These are phyloP conservation scores for Debaryomyces castellii DNA, from an alignment of 805 yeast genomes.

Conservation along the genomic window DNA sequence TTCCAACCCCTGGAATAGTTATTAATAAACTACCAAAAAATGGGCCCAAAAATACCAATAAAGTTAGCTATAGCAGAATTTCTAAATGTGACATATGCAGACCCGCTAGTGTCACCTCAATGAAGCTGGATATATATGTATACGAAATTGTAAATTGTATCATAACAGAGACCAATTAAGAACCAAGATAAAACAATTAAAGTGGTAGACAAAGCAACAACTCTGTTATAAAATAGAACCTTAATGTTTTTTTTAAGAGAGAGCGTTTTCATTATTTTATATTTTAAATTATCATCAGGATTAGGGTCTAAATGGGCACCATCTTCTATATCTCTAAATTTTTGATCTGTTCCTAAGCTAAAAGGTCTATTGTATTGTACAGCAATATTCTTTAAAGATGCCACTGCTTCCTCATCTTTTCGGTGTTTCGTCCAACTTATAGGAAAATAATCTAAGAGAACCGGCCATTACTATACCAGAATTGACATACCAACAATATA, in stretches of 20 bases:
- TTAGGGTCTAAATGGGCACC: no score
- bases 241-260: constrained; percentile 12
- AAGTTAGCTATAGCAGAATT: constrained; percentile 28
- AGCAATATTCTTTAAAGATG: constrained; percentile 43
- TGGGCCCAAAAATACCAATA: constrained; percentile 28
- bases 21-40: constrained; percentile 24
- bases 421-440: constrained; percentile 52
- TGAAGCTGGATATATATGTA: constrained; percentile 46
- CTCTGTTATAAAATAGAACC: constrained; percentile 37
- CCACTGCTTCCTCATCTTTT: constrained; percentile 51
- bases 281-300: no score
- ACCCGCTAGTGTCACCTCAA: constrained; percentile 14
- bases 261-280: constrained; percentile 4
- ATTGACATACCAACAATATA: constrained; percentile 51
- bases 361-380: constrained; percentile 41
- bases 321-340: constrained; percentile 32
- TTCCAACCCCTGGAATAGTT: constrained; percentile 38
- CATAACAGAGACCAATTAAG: constrained; percentile 49
- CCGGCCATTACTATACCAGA: constrained; percentile 45
- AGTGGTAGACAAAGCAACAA: constrained; percentile 40
- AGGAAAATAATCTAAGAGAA: constrained; percentile 31
- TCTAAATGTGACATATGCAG: constrained; percentile 14
- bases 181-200: constrained; percentile 49
- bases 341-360: constrained; percentile 46
- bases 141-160: constrained; percentile 46